phyloP scores from a whole-genome alignment of 495 filamentous ascomycete species.

The Extremus antarcticus region DNA sequence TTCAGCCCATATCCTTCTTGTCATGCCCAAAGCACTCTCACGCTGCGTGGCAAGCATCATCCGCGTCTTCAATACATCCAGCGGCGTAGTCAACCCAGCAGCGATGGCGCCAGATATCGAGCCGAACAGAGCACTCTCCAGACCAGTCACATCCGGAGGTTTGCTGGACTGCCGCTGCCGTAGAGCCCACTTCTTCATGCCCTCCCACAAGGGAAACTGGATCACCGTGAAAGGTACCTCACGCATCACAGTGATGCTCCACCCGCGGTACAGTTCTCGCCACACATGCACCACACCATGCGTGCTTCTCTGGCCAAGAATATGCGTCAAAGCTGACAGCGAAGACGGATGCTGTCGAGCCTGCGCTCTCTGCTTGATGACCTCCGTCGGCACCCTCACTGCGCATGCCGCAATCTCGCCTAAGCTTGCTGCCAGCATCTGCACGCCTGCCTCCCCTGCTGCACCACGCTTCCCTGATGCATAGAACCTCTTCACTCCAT shows the following conservation, averaged over 20 bases:
- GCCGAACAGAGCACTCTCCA: constrained; percentile 79
- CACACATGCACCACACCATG: constrained; percentile 48
- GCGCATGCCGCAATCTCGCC: constrained; percentile 91
- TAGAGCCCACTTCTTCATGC: constrained; percentile 48
- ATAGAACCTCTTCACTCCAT: constrained; percentile 52
- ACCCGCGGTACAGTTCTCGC: constrained; percentile 80
- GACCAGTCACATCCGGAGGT: constrained; percentile 46
- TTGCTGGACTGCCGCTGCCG: constrained; percentile 2
- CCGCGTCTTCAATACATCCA: constrained; percentile 94
- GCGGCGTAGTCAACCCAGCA: constrained; percentile 78
- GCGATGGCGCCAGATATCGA: constrained; percentile 74
- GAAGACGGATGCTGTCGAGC: constrained; percentile 60
- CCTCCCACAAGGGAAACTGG: constrained; percentile 96
- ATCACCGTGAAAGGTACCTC: constrained; percentile 96
- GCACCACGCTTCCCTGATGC: not conserved
- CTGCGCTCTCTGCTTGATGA: constrained; percentile 93
- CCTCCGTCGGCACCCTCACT: constrained; percentile 88
- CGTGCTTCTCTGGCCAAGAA: constrained; percentile 44
- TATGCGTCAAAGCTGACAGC: constrained; percentile 52
- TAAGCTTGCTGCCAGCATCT: constrained; percentile 78
- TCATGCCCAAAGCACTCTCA: constrained; percentile 45
- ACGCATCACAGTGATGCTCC: constrained; percentile 79
- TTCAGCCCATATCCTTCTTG: constrained; percentile 56
- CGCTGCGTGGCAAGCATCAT: constrained; percentile 70
- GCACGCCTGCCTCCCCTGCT: constrained; percentile 37